These are phyloP conservation scores for Neospermospora avenae DNA, from an alignment of 2,329 filamentous ascomycete genomes.

Conservation along the genomic window DNA sequence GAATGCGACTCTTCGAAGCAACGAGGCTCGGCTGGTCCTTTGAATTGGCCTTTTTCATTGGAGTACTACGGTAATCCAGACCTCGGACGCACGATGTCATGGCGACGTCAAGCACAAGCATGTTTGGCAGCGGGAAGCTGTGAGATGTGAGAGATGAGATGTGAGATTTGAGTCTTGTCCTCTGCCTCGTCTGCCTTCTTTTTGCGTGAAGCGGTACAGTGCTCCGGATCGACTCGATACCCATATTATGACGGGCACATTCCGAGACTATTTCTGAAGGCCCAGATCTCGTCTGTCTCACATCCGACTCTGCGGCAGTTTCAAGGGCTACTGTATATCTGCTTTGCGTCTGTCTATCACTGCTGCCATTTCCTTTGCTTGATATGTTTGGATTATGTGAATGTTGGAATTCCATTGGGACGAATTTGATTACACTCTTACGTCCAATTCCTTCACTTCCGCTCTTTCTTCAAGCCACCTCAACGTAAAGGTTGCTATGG, in stretches of 20 bases:
- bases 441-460: too few species aligned
- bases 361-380: not conserved
- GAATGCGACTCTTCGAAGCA: not conserved
- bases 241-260: not conserved
- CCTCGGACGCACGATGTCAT: not conserved
- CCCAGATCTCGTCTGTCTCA: not conserved
- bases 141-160: not conserved
- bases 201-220: not conserved
- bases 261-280: not conserved
- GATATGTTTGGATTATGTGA: not conserved
- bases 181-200: too few species aligned
- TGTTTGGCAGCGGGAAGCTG: constrained; percentile 3
- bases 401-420: not conserved
- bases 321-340: not conserved
- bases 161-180: too few species aligned
- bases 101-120: constrained; percentile 6
- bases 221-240: not conserved
- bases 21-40: not conserved
- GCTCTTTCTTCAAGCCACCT: not conserved
- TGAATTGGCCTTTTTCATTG: too few species aligned
- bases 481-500: not conserved
- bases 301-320: not conserved
- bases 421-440: too few species aligned
- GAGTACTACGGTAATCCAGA: too few species aligned
- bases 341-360: not conserved